Evolutionary conservation across 164 flowering plant species (phyloP), one percentile per base, ranked within the genome.

Genomic region (Chimonanthus salicifolius): DNA sequence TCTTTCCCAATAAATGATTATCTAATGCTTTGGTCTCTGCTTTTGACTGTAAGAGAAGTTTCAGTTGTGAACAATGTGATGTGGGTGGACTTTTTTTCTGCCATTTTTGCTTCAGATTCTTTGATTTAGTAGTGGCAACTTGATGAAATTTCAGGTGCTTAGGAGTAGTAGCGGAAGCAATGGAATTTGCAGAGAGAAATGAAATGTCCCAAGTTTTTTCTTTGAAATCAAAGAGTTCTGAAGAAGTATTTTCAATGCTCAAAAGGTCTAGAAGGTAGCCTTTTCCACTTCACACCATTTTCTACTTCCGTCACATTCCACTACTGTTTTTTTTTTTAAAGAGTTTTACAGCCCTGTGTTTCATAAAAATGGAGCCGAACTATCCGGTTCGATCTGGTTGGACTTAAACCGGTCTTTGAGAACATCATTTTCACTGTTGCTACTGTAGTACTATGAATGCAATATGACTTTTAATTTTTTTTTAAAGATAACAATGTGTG

Each of bases 221-320:
- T 71, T 69, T 80, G 77, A 80, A 75, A 71, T 78, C 78, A 6
- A 78, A 73, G 71, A 73, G 78, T 46, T 80, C 78, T 74, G 71
- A 81, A 77, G 87, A 77, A 75, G 74, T 21, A 67, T 64, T 71
- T 75, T 77, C 89, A 76, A 75, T 69, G 33, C 87, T 86, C 75
- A 81, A 76, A 71, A 85, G 81, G n/a, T 85, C 87, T 64, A 78
- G 79, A 70, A 87, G 88, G 87, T 84, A 74, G 62, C 67, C 62
- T 13, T 48, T 69, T 49, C 47, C 15, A 51, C 20, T 68, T 49
- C 68, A 47, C 21, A 63, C 71, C 46, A 49, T 68, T 77, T 11
- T 11, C 49, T 18, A 33, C 48, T 7, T 16, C 48, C 10, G 58
- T 13, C 5, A 46, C 3, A 49, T 47, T 49, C 62, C 20, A 2